These are phyloP conservation scores for Lentinus brumalis DNA, from an alignment of 768 basidiomycete genomes.

Conservation along the genomic window DNA sequence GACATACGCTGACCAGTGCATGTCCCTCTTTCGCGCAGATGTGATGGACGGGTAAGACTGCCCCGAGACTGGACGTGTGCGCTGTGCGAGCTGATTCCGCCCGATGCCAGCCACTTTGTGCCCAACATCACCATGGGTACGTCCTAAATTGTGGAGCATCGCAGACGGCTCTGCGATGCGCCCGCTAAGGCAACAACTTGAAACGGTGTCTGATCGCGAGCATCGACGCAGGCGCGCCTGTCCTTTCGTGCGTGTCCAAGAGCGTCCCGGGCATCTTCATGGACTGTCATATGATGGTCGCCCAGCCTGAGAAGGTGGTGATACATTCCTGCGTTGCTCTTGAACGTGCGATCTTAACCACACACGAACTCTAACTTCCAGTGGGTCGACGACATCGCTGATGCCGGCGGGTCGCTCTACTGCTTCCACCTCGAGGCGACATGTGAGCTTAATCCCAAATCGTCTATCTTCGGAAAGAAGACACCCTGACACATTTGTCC, in stretches of 20 bases:
- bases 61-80: not conserved
- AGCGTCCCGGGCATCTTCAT: constrained; percentile 94
- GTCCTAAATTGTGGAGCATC: constrained; percentile 25
- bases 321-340: not conserved
- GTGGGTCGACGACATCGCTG: constrained; percentile 97
- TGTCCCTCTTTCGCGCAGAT: constrained; percentile 49
- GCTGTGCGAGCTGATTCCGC: constrained; percentile 1
- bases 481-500: not conserved
- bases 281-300: constrained; percentile 99
- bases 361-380: constrained; percentile 35
- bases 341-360: not conserved
- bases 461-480: not conserved
- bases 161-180: not conserved
- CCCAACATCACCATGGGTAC: constrained; percentile 97
- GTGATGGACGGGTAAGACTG: constrained; percentile 91
- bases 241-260: constrained; percentile 83
- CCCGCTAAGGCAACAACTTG: not conserved
- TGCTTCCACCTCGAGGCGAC: constrained; percentile 97
- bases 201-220: not conserved
- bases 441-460: constrained; percentile 45
- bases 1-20: not conserved
- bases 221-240: constrained; percentile 68
- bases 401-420: constrained; percentile 92
- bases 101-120: constrained; percentile 79
- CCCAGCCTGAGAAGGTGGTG: constrained; percentile 84